Evolutionary conservation across 2,329 filamentous ascomycete species (phyloP).

Genomic region (Diaporthe vaccinii): DNA sequence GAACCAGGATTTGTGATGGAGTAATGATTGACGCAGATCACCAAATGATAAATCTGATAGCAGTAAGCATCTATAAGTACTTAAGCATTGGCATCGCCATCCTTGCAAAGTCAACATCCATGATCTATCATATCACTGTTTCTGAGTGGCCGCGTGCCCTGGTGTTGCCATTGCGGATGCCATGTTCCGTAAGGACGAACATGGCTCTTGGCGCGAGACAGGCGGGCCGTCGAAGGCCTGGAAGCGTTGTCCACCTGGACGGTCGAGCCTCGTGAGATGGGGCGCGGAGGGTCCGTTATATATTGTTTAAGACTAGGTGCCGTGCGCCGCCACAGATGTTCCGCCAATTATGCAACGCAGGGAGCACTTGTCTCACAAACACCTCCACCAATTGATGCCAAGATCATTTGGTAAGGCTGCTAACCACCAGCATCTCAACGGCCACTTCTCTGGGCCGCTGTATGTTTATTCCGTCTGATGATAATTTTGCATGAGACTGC

Average conservation of each 20-base stretch:
- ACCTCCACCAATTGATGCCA: constrained; percentile 19
- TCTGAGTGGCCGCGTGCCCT: background rate
- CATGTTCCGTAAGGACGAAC: constrained; percentile 22
- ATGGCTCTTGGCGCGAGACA: constrained; percentile 29
- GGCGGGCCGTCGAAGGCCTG: background rate
- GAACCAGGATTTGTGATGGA: background rate
- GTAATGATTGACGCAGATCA: background rate
- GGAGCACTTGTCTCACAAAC: background rate
- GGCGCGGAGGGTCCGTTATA: constrained; percentile 29
- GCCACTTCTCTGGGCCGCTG: background rate
- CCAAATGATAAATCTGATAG: background rate
- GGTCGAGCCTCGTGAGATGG: constrained; percentile 24
- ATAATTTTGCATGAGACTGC: too few relatives aligned
- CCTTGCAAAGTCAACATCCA: constrained; percentile 2
- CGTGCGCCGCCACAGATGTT: constrained; percentile 14
- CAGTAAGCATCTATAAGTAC: constrained; percentile 14
- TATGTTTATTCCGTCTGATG: background rate
- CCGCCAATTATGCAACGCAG: constrained; percentile 19
- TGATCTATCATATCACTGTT: background rate
- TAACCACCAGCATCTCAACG: background rate
- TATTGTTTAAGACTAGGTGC: constrained; percentile 23
- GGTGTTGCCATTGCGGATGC: constrained; percentile 11
- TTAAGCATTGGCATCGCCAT: background rate
- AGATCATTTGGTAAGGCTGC: constrained; percentile 6
- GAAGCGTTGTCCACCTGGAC: constrained; percentile 12